Percentiles rank a stretch among this genome's conserved stretches.
Conservation (phyloP, 768 basidiomycete species). For the Gymnopilus dilepis region DNA sequence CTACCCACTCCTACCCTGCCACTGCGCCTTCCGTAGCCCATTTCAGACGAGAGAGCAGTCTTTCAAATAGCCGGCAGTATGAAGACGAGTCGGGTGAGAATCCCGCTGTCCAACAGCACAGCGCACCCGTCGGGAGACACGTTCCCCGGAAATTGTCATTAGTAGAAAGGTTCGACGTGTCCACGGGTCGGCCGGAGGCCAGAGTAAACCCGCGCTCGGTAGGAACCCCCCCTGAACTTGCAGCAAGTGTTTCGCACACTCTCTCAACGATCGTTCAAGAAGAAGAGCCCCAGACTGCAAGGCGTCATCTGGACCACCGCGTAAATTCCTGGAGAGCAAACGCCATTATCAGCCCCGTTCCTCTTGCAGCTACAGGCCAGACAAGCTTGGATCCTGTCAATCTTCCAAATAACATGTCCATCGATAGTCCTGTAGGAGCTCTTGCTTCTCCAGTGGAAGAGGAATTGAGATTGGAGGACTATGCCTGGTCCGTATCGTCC, state of each 20-base stretch:
- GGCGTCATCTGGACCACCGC: conserved; percentile 54
- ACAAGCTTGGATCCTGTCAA: conserved; percentile 56
- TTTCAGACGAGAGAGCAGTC: conserved; percentile 58
- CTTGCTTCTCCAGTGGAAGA: conserved; percentile 34
- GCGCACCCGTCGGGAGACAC: conserved; percentile 48
- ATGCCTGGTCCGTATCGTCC: conserved; percentile 72
- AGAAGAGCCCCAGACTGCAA: conserved; percentile 59
- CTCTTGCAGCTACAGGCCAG: conserved; percentile 54
- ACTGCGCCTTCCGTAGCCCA: conserved; percentile 53
- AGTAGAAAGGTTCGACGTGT: conserved; percentile 63
- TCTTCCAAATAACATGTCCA: conserved; percentile 48
- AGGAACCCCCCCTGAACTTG: conserved; percentile 33
- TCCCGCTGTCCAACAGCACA: conserved; percentile 33
- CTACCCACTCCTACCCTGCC: conserved; percentile 41
- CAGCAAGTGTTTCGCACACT: conserved; percentile 33
- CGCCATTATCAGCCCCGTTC: conserved; percentile 53
- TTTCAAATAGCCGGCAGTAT: conserved; percentile 44
- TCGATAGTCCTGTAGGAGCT: conserved; percentile 30
- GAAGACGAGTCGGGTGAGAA: conserved; percentile 43
- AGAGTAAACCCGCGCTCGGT: conserved; percentile 29
- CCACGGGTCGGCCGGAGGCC: conserved; percentile 43
- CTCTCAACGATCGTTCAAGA: conserved; percentile 70
- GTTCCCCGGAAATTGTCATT: conserved; percentile 72
- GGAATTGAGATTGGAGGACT: conserved; percentile 67
- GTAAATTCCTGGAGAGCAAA: conserved; percentile 73